Evolutionary conservation across 331 rosid species (phyloP).

Genomic region (Erythrophleum ivorense): DNA sequence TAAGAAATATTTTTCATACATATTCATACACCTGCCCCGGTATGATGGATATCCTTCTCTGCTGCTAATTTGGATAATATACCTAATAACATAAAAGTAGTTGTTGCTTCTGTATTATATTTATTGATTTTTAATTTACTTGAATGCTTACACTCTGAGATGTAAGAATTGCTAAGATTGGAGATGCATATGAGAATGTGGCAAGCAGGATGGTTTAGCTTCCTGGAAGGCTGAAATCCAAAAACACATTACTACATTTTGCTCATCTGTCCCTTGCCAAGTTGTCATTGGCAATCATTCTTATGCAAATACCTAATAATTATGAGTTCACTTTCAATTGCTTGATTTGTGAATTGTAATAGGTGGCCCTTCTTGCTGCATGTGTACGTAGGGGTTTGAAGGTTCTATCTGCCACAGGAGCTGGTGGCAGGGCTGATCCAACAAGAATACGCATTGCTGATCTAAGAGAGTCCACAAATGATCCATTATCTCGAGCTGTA

Average conservation of each 20-base stretch:
- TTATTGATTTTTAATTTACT: constrained; percentile 12
- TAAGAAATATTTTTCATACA: background rate
- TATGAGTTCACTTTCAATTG: constrained; percentile 45
- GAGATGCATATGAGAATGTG: constrained; percentile 29
- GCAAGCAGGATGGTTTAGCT: constrained; percentile 8
- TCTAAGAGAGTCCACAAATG: constrained; percentile 88
- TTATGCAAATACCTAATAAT: constrained; percentile 29
- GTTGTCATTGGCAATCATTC: constrained; percentile 8
- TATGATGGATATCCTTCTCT: background rate
- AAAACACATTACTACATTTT: constrained; percentile 13
- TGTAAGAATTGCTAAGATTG: constrained; percentile 21
- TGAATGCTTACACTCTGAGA: constrained; percentile 9
- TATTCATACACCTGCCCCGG: background rate
- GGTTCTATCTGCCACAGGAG: constrained; percentile 93
- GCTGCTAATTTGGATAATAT: background rate
- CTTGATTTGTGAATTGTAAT: constrained; percentile 53
- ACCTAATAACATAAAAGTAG: background rate
- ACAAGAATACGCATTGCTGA: constrained; percentile 93
- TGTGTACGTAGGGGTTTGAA: constrained; percentile 92
- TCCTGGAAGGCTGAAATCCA: constrained; percentile 12
- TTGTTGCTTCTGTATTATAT: constrained; percentile 6
- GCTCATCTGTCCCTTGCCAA: background rate
- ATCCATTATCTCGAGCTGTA: constrained; percentile 94
- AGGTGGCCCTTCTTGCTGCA: constrained; percentile 99
- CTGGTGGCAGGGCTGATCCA: constrained; percentile 96